These are phyloP conservation scores for Aspergillus spinulosporus DNA, from an alignment of 2,329 filamentous ascomycete genomes.

Conservation along the genomic window DNA sequence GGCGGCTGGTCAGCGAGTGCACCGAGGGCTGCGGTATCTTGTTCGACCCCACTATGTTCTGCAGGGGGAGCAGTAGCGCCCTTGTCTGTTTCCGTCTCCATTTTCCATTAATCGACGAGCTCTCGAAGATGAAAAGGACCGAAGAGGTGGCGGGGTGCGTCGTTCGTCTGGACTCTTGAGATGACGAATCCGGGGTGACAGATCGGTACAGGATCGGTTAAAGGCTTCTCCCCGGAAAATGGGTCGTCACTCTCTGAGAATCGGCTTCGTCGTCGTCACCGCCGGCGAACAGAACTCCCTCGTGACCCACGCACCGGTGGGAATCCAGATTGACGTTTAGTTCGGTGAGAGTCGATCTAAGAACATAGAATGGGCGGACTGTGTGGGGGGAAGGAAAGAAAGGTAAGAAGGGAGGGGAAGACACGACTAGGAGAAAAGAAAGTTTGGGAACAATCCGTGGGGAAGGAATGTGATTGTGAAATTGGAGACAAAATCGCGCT, in stretches of 20 bases:
- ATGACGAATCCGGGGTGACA: slow-evolving; percentile 4
- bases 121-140: too few relatives aligned
- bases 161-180: background rate
- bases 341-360: slow-evolving; percentile 18
- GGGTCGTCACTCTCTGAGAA: slow-evolving; percentile 11
- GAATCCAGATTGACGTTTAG: slow-evolving; percentile 22
- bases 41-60: slow-evolving; percentile 41
- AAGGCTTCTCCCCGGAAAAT: slow-evolving; percentile 6
- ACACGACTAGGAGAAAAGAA: slow-evolving; percentile 4
- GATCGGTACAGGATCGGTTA: slow-evolving; percentile 10
- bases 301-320: slow-evolving; percentile 14
- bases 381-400: slow-evolving; percentile 3
- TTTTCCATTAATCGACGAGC: slow-evolving; percentile 27
- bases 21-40: slow-evolving; percentile 39
- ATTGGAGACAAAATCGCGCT: slow-evolving; percentile 12
- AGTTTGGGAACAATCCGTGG: slow-evolving; percentile 1
- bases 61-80: slow-evolving; percentile 38
- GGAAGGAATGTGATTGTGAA: background rate
- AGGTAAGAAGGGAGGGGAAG: background rate
- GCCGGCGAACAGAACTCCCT: slow-evolving; percentile 14
- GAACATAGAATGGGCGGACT: slow-evolving; percentile 21
- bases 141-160: background rate
- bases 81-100: slow-evolving; percentile 37
- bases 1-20: slow-evolving; percentile 40
- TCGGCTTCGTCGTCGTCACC: slow-evolving; percentile 9